Evolutionary conservation across 257 asterid genomes (phyloP), one percentile per base, ranked within the genome.

Genomic region (Plantago major): DNA sequence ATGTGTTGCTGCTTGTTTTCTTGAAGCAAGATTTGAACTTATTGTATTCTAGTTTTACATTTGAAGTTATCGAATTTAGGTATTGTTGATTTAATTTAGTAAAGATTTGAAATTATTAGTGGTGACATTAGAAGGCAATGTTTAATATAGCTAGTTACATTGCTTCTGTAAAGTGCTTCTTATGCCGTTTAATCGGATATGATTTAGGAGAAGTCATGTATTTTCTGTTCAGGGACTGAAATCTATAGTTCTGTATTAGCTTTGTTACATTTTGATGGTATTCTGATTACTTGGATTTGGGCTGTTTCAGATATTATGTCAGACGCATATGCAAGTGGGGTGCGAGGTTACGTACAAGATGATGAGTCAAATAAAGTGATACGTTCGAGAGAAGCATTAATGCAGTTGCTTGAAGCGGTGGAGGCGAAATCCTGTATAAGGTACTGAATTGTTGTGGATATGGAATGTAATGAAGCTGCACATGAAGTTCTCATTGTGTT

Each of bases 381-480:
- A 63, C 76, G 56, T 61, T 60, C 82, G 52, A 84, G 91, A 71
- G 91, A 84, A 73, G 84, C 84, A 62, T 69, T 87, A 71, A 40
- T 74, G 15, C 80, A 82, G 62, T 80, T 93, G 46, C 66, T 72
- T 72, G 79, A 69, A 59, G 56, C 73, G 73, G 85, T 82, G 73
- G 95, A 89, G 67, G 72, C 94, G 6, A 73, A 64, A 67, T 14
- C 73, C 71, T 73, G 76, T 62, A 47, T 75, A 15, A 82, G 96
- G 99, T 90, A 81, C 65, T 65, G 71, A 33, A 60, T 50, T 55
- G 40, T 7, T 26, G 58, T 16, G 42, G 9, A 52, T 10, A 18
- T 14, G 12, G 12, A 52, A 6, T 10, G 7, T 10, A 52, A 52
- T 18, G 57, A 22, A 22, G 26, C 26, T 22, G 26, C 26, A 22